Base-by-base conservation (phyloP, 2,329 filamentous ascomycete species). In the Periconia digitata region DNA sequence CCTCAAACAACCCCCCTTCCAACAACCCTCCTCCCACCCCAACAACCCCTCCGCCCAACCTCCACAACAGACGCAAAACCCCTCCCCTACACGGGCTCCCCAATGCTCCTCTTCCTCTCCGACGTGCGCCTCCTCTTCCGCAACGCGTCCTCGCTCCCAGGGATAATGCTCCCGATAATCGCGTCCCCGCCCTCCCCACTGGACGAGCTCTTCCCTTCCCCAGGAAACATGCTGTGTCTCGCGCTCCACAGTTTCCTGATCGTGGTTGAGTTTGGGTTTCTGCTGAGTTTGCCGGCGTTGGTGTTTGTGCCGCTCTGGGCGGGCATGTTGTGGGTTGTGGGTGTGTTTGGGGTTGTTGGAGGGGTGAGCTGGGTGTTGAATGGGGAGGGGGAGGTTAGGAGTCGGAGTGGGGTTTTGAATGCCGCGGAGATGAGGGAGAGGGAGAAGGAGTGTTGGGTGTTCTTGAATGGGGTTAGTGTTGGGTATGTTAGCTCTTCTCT, bases 401-500 rank as follows among this genome's bases (percentile, higher is more conserved):
- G 66, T 73, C 84, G 79, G 56, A 67, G 70, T 16, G 84, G 83
- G 45, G 83, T 80, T 52, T 67, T 75, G 18, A 38, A 40, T 7
- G 52, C 58, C 22, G 36, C 37, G 8, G 50, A 58, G 29, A 40
- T 1, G 2, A 17, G 15, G 6, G 39, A 46, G n/a, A 69, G 74
- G 64, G 73, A 75, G 10, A 76, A 83, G 44, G 88, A 92, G 71
- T 80, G 85, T 60, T 92, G 89, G 89, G 77, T 92, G n/a, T 92
- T 88, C 63, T 69, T 92, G 43, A 92, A 92, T 60, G 89, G 89
- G 1, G 83, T 91, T 22, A 82, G 79, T 8, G 79, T 79, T 27
- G 81, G 79, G 82, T 85, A 70, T 50, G 79, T 73, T 15, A 27
- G 17, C 15, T 37, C 52, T 8, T 16, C 44, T 18, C 22, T 8